These are phyloP conservation scores for Chamaecyparis obtusa DNA, from an alignment of 75 land plant species.

Conservation along the genomic window DNA sequence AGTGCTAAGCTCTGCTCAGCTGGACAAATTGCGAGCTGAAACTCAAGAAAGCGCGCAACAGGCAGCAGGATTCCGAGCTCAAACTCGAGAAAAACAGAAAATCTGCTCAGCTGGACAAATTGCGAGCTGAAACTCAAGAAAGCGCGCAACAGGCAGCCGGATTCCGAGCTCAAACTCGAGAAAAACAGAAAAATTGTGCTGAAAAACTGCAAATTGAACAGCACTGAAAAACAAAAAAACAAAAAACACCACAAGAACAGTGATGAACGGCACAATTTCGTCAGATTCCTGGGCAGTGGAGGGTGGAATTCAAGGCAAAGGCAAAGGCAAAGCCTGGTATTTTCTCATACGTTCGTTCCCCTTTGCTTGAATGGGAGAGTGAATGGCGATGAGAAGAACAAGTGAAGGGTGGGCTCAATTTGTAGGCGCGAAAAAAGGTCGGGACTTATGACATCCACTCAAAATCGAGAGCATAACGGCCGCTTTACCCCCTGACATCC, in stretches of 20 bases:
- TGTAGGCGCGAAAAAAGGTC: slow-evolving; percentile 1
- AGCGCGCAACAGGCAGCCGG: background rate
- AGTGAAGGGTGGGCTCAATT: background rate
- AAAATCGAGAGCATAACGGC: background rate
- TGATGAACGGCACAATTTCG: too few relatives aligned
- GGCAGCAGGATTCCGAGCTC: background rate
- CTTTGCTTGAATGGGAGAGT: background rate
- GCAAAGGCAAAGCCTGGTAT: background rate
- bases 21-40: too few relatives aligned
- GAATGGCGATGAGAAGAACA: background rate
- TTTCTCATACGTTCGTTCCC: background rate
- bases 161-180: background rate
- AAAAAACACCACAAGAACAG: background rate
- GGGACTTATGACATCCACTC: background rate
- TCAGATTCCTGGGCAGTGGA: too few relatives aligned
- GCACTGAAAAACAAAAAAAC: background rate
- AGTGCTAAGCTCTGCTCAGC: background rate
- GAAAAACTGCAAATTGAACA: background rate
- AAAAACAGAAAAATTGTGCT: background rate
- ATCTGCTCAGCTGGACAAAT: too few relatives aligned
- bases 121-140: background rate
- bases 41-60: background rate
- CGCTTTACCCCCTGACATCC: background rate
- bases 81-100: background rate
- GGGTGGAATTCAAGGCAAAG: too few relatives aligned